Evolutionary conservation across 2,329 filamentous ascomycete genomes (phyloP).

Genomic region (Fusarium illudens): DNA sequence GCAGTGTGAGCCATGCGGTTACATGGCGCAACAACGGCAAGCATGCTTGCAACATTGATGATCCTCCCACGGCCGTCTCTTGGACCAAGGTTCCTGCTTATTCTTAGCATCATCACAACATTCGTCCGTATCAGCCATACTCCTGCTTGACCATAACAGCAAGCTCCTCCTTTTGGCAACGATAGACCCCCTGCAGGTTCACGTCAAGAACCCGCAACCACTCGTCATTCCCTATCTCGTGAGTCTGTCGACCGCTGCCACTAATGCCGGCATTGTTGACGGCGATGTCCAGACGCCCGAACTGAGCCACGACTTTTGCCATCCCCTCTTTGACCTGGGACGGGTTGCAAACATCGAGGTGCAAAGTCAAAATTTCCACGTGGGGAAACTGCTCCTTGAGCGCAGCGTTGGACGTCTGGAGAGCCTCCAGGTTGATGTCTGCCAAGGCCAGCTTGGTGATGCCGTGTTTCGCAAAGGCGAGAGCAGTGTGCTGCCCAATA

Average conservation of each 20-base stretch:
- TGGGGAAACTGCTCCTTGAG: slow-evolving; percentile 51
- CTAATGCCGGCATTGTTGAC: slow-evolving; percentile 65
- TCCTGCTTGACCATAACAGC: slow-evolving; percentile 61
- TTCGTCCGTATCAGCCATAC: slow-evolving; percentile 20
- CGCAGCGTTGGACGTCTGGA: slow-evolving; percentile 44
- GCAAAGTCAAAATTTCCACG: slow-evolving; percentile 51
- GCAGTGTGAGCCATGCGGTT: slow-evolving; percentile 51
- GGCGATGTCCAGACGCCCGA: slow-evolving; percentile 63
- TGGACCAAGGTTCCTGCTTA: slow-evolving; percentile 45
- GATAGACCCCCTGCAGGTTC: slow-evolving; percentile 65
- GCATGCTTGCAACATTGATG: slow-evolving; percentile 63
- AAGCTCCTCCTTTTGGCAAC: slow-evolving; percentile 64
- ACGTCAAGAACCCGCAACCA: slow-evolving; percentile 61
- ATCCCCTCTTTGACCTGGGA: slow-evolving; percentile 55
- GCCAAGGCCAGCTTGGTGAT: slow-evolving; percentile 56
- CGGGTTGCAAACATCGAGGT: slow-evolving; percentile 57
- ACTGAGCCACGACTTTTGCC: slow-evolving; percentile 51
- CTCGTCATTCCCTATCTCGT: slow-evolving; percentile 56
- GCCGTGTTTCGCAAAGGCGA: slow-evolving; percentile 58
- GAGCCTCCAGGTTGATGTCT: slow-evolving; percentile 52
- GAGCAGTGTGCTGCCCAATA: slow-evolving; percentile 58
- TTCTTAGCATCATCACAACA: not conserved
- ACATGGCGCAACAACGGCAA: slow-evolving; percentile 55
- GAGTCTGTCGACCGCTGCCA: slow-evolving; percentile 52
- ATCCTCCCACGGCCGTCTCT: slow-evolving; percentile 59